Conservation (phyloP, 2,329 filamentous ascomycete species). For the Chaetomium globosum region DNA sequence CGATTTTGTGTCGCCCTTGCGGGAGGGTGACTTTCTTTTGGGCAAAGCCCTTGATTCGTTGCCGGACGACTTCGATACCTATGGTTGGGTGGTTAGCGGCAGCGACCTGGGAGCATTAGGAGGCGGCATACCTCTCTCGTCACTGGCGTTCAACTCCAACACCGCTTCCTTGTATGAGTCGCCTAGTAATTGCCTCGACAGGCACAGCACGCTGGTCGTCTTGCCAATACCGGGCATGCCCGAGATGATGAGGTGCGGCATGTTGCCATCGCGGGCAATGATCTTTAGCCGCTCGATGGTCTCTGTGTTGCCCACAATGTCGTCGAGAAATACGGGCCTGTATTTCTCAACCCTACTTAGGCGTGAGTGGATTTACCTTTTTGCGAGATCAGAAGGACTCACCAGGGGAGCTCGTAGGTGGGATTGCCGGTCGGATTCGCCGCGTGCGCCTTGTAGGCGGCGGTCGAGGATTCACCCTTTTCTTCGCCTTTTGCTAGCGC, state of each 20-base stretch:
- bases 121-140: conserved; percentile 72
- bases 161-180: conserved; percentile 97
- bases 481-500: conserved; percentile 54
- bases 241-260: conserved; percentile 99
- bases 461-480: conserved; percentile 63
- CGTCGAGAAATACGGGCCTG: conserved; percentile 88
- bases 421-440: conserved; percentile 53
- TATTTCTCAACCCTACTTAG: conserved; percentile 91
- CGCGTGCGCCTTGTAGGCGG: conserved; percentile 59
- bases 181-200: conserved; percentile 87
- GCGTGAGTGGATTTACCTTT: conserved; percentile 4
- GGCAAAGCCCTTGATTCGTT: conserved; percentile 96
- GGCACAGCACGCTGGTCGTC: conserved; percentile 91
- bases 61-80: conserved; percentile 96
- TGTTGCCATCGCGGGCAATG: conserved; percentile 97
- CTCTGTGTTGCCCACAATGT: conserved; percentile 96
- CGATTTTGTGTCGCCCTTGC: conserved; percentile 86
- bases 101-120: background rate
- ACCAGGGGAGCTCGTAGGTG: conserved; percentile 81
- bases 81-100: conserved; percentile 8
- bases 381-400: conserved; percentile 31
- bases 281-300: conserved; percentile 97
- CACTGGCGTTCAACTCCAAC: conserved; percentile 91
- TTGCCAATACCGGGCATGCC: conserved; percentile 99
- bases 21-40: conserved; percentile 98